Conservation (phyloP, 106 monocot genomes). For the Xerophyta viscosa region DNA sequence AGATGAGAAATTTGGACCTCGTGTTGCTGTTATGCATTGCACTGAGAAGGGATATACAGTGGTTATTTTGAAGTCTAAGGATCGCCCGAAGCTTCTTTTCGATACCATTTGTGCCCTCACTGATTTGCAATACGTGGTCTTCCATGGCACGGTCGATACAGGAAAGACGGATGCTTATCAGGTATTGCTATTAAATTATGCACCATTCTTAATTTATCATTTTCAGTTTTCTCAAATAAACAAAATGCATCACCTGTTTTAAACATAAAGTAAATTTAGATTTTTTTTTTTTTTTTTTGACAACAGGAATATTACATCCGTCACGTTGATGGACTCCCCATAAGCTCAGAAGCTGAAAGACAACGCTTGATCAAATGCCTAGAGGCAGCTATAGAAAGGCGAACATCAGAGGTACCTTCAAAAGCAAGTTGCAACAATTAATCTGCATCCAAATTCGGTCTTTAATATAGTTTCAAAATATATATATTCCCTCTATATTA, state of each 20-base stretch:
- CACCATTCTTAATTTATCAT: too few species aligned
- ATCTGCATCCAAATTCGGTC: too few species aligned
- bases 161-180: slow-evolving; percentile 32
- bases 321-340: slow-evolving; percentile 25
- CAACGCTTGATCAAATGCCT: slow-evolving; percentile 31
- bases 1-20: slow-evolving; percentile 7
- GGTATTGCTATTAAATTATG: slow-evolving; percentile 10
- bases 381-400: slow-evolving; percentile 33
- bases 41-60: slow-evolving; percentile 47
- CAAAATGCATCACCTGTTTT: too few species aligned
- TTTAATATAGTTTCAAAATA: too few species aligned
- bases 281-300: not conserved
- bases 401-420: slow-evolving; percentile 17
- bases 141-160: slow-evolving; percentile 45
- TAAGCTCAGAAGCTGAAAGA: slow-evolving; percentile 32
- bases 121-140: slow-evolving; percentile 58
- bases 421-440: too few species aligned
- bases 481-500: too few species aligned
- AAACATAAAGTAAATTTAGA: too few species aligned
- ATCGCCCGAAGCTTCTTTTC: slow-evolving; percentile 68
- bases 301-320: slow-evolving; percentile 46
- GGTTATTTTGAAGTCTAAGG: slow-evolving; percentile 40
- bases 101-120: slow-evolving; percentile 55
- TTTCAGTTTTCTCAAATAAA: too few species aligned
- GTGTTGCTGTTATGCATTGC: slow-evolving; percentile 33